A percentile compares a stretch with the other conserved stretches of the same genome.
These are phyloP conservation scores for Rosa persica DNA, from an alignment of 306 rosid species.

Conservation along the genomic window DNA sequence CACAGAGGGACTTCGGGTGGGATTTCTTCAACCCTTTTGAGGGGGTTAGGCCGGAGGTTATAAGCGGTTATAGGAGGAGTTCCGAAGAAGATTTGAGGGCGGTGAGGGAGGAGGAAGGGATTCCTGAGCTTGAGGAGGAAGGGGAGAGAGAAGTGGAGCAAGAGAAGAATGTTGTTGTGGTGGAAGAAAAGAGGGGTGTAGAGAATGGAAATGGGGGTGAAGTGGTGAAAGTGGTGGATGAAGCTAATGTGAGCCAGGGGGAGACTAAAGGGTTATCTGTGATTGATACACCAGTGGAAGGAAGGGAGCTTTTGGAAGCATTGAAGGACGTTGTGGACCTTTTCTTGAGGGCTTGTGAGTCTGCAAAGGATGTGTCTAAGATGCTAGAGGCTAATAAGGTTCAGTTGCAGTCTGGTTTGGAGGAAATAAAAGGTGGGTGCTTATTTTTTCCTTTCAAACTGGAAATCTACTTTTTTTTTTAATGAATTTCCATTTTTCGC, in stretches of 20 bases:
- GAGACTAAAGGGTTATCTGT: constrained; percentile 59
- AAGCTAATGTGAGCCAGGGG: constrained; percentile 35
- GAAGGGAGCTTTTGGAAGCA: constrained; percentile 91
- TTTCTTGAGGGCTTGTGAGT: constrained; percentile 71
- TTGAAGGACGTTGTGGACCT: constrained; percentile 77
- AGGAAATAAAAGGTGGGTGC: constrained; percentile 78
- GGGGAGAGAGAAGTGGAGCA: constrained; percentile 45
- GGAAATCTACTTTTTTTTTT: neutral
- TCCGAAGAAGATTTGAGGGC: constrained; percentile 75
- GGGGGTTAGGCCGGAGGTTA: constrained; percentile 57
- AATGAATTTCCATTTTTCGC: neutral
- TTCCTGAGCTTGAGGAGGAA: constrained; percentile 93
- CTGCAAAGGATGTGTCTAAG: constrained; percentile 74
- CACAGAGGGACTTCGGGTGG: constrained; percentile 86
- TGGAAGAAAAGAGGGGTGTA: constrained; percentile 41
- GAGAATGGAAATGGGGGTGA: constrained; percentile 46
- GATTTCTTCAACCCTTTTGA: constrained; percentile 93
- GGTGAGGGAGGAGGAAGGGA: constrained; percentile 97
- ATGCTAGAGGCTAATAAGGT: constrained; percentile 90
- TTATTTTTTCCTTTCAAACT: neutral
- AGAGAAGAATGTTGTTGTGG: constrained; percentile 40
- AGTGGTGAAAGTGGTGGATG: constrained; percentile 40
- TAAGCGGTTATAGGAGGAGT: constrained; percentile 53
- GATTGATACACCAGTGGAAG: constrained; percentile 69
- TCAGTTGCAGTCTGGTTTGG: constrained; percentile 79